Evolutionary conservation across 2,329 filamentous ascomycete genomes (phyloP).

Genomic region (Stemphylium lycopersici): DNA sequence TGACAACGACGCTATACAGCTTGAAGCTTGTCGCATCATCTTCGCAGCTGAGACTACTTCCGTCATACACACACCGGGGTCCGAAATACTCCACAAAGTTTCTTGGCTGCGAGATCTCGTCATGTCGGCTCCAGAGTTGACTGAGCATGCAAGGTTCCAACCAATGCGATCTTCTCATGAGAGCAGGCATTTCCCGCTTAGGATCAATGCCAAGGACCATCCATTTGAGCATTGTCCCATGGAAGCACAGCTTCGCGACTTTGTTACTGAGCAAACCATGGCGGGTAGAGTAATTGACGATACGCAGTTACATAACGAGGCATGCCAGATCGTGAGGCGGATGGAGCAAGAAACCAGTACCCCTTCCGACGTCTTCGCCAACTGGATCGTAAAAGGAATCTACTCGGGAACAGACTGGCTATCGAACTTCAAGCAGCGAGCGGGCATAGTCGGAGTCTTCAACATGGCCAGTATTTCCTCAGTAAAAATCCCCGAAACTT

Average conservation of each 20-base stretch:
- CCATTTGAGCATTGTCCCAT: slow-evolving; percentile 34
- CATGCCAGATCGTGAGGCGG: slow-evolving; percentile 28
- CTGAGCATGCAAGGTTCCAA: slow-evolving; percentile 27
- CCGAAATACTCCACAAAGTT: slow-evolving; percentile 1
- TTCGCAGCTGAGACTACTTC: slow-evolving; percentile 29
- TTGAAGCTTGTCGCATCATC: slow-evolving; percentile 37
- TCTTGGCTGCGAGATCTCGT: slow-evolving; percentile 36
- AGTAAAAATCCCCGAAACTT: background rate
- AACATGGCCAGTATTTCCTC: background rate
- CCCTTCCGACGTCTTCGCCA: slow-evolving; percentile 31
- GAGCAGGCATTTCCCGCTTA: slow-evolving; percentile 19
- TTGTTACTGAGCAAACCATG: slow-evolving; percentile 16
- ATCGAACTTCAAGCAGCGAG: slow-evolving; percentile 19
- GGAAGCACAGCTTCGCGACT: slow-evolving; percentile 26
- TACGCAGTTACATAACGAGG: slow-evolving; percentile 25
- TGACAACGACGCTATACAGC: slow-evolving; percentile 28
- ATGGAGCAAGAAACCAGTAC: slow-evolving; percentile 29
- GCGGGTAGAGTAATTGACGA: slow-evolving; percentile 10
- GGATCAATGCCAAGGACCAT: slow-evolving; percentile 23
- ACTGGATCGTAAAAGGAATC: slow-evolving; percentile 31
- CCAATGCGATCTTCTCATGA: slow-evolving; percentile 26
- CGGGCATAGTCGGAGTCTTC: slow-evolving; percentile 1
- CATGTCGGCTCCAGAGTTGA: slow-evolving; percentile 28
- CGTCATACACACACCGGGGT: background rate
- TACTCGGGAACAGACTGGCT: slow-evolving; percentile 22